phyloP scores from a whole-genome alignment of 495 filamentous ascomycete species.

The Tetracladium setigerum region DNA sequence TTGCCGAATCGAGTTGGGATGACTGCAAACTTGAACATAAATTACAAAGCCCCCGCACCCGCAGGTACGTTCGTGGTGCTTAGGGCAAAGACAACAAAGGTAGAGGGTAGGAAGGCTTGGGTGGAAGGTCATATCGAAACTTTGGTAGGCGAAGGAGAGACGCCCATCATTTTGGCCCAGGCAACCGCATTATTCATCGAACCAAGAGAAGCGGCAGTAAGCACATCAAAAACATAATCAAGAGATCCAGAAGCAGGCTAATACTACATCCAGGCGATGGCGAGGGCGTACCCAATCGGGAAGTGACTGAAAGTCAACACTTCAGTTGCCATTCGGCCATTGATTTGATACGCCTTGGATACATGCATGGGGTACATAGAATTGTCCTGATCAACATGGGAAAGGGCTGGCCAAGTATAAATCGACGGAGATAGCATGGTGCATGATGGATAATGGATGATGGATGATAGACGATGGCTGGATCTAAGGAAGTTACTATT shows the following conservation, averaged over 20 bases:
- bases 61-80: conserved; percentile 75
- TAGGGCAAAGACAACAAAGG: conserved; percentile 72
- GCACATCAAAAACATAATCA: not conserved
- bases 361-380: too few relatives aligned
- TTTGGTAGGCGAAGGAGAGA: conserved; percentile 51
- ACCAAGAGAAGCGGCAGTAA: conserved; percentile 63
- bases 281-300: conserved; percentile 15
- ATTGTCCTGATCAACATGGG: too few relatives aligned
- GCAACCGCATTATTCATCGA: conserved; percentile 85
- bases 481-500: too few relatives aligned
- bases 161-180: conserved; percentile 62
- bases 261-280: conserved; percentile 14
- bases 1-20: conserved; percentile 84
- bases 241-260: not conserved
- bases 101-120: conserved; percentile 95
- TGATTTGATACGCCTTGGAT: too few relatives aligned
- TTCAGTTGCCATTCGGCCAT: too few relatives aligned
- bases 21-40: conserved; percentile 85
- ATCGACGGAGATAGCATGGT: too few relatives aligned
- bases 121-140: conserved; percentile 88
- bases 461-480: too few relatives aligned
- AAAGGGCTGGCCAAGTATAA: too few relatives aligned
- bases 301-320: too few relatives aligned
- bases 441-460: too few relatives aligned
- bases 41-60: conserved; percentile 73